Evolutionary conservation across 129 eudicot genomes (phyloP).

Genomic region (Oenanthe sinensis): DNA sequence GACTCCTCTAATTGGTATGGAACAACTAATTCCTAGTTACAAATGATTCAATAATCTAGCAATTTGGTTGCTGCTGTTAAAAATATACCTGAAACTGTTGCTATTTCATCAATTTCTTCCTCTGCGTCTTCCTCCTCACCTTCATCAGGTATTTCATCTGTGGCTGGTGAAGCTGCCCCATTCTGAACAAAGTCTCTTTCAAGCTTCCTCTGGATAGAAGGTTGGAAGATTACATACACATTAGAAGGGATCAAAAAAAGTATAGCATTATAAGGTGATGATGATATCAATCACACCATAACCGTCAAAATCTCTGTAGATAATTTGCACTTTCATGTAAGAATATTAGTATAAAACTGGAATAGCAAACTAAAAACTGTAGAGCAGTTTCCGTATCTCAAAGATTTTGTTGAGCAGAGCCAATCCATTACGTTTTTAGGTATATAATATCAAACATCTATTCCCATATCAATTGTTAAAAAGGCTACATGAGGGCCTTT

Average conservation of each 20-base stretch:
- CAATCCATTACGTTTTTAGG: background rate
- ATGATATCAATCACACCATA: background rate
- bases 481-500: background rate
- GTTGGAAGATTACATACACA: background rate
- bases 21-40: background rate
- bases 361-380: background rate
- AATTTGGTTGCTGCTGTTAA: background rate
- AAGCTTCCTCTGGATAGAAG: slow-evolving; percentile 53
- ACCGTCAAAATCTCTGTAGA: background rate
- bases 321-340: background rate
- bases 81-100: slow-evolving; percentile 59
- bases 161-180: slow-evolving; percentile 64
- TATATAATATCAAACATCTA: background rate
- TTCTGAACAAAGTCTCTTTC: slow-evolving; percentile 63
- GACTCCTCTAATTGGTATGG: background rate
- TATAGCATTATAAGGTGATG: background rate
- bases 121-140: slow-evolving; percentile 33
- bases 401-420: background rate
- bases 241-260: background rate
- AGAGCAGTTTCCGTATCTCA: background rate
- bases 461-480: background rate
- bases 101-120: slow-evolving; percentile 33
- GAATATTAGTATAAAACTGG: background rate
- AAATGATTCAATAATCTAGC: background rate
- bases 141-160: slow-evolving; percentile 34